A percentile compares a stretch with the other conserved stretches of the same genome.
phyloP scores from a whole-genome alignment of 2,329 filamentous ascomycete species.

The Cadophora gregata region DNA sequence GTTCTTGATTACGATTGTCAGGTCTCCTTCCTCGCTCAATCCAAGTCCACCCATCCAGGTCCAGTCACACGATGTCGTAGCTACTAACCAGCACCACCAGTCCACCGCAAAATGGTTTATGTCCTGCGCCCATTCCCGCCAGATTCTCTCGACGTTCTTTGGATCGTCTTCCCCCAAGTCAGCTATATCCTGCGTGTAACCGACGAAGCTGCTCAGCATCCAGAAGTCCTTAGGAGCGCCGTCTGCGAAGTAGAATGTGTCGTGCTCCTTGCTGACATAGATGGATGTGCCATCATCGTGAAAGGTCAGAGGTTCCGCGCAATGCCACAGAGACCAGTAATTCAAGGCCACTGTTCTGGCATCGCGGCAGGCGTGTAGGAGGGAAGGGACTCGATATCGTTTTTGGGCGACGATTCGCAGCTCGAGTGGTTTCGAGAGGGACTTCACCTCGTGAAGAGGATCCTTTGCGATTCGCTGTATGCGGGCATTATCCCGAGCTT shows the following conservation, averaged over 20 bases:
- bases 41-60: neutral
- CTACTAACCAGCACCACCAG: neutral
- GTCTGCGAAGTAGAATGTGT: conserved; percentile 17
- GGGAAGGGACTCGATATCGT: neutral
- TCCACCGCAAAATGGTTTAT: neutral
- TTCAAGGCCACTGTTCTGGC: neutral
- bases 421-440: neutral
- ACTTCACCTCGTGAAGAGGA: neutral
- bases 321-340: neutral
- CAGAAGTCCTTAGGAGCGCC: conserved; percentile 3
- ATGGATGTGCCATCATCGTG: conserved; percentile 1
- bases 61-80: neutral
- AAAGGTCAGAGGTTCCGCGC: neutral
- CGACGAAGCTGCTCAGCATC: neutral
- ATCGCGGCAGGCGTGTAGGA: conserved; percentile 2
- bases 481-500: neutral
- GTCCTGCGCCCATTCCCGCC: neutral
- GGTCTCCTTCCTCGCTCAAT: neutral
- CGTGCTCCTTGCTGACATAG: conserved; percentile 9
- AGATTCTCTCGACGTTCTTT: neutral
- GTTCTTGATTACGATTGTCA: neutral
- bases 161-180: neutral
- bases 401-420: conserved; percentile 9
- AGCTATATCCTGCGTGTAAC: neutral
- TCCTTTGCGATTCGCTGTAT: conserved; percentile 1